Evolutionary conservation across 148 eudicot genomes (phyloP).

Genomic region (Tetragonia tetragonoides): DNA sequence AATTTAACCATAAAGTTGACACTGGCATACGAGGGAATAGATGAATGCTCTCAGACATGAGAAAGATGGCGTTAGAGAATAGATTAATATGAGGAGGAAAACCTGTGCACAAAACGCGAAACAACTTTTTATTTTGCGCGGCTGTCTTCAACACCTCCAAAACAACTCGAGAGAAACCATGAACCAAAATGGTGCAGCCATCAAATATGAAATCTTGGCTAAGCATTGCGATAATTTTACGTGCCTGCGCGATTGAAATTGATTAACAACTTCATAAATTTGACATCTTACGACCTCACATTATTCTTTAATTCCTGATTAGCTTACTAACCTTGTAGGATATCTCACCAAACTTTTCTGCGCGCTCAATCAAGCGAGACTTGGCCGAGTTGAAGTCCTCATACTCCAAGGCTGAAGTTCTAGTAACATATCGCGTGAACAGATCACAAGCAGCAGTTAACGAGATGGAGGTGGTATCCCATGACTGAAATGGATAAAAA

Average conservation of each 20-base stretch:
- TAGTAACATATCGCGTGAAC: constrained; percentile 91
- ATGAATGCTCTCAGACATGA: neutral
- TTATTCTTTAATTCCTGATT: constrained; percentile 2
- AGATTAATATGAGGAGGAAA: neutral
- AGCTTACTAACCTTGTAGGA: constrained; percentile 70
- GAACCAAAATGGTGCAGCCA: constrained; percentile 94
- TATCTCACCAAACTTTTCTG: constrained; percentile 98
- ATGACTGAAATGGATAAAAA: constrained; percentile 61
- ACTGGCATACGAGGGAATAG: neutral
- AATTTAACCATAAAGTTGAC: too few relatives aligned
- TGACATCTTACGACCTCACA: neutral
- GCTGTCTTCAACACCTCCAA: constrained; percentile 85
- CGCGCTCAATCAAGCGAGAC: constrained; percentile 96
- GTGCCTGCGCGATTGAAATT: constrained; percentile 54
- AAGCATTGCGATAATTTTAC: constrained; percentile 86
- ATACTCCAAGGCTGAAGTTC: constrained; percentile 92
- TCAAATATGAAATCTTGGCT: constrained; percentile 95
- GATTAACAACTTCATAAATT: neutral
- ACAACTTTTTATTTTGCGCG: constrained; percentile 67
- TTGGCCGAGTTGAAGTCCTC: constrained; percentile 96
- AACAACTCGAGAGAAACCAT: constrained; percentile 93
- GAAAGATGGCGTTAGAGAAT: neutral
- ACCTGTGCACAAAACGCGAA: constrained; percentile 96
- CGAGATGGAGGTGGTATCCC: constrained; percentile 98
- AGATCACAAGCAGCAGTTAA: constrained; percentile 97